These are phyloP conservation scores for Cystoderma amianthinum DNA, from an alignment of 768 basidiomycete genomes.

Conservation along the genomic window DNA sequence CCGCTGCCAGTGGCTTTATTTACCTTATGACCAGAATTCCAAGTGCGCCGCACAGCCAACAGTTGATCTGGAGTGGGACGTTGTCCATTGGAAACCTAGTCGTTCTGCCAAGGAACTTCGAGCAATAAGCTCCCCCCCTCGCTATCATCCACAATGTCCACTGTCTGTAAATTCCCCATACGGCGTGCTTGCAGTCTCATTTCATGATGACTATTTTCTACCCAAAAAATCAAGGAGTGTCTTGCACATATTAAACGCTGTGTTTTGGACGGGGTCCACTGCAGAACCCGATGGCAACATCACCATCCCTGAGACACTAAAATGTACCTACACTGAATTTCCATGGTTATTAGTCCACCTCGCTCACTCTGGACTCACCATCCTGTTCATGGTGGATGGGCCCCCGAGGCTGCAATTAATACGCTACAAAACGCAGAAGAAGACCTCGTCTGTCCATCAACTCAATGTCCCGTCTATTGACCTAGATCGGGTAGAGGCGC, in stretches of 20 bases:
- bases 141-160: slow-evolving; percentile 10
- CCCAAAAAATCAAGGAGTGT: no score
- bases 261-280: slow-evolving; percentile 4
- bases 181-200: slow-evolving; percentile 13
- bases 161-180: slow-evolving; percentile 13
- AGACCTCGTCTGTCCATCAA: neutral
- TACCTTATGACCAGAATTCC: slow-evolving; percentile 14
- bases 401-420: neutral
- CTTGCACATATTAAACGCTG: neutral
- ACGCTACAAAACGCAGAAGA: neutral
- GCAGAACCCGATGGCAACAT: neutral
- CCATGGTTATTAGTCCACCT: slow-evolving; percentile 1
- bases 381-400: neutral
- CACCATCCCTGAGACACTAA: neutral
- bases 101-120: neutral
- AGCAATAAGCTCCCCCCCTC: neutral
- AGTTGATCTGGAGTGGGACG: neutral
- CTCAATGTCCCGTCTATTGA: slow-evolving; percentile 3
- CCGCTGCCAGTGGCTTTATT: slow-evolving; percentile 8
- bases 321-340: neutral
- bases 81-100: neutral
- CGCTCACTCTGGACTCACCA: neutral
- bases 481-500: slow-evolving; percentile 5
- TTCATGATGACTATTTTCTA: slow-evolving; percentile 5
- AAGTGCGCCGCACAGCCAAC: slow-evolving; percentile 6